Conservation (phyloP, 352 stramenopile species). For the Globisporangium rhizosaccharum region DNA sequence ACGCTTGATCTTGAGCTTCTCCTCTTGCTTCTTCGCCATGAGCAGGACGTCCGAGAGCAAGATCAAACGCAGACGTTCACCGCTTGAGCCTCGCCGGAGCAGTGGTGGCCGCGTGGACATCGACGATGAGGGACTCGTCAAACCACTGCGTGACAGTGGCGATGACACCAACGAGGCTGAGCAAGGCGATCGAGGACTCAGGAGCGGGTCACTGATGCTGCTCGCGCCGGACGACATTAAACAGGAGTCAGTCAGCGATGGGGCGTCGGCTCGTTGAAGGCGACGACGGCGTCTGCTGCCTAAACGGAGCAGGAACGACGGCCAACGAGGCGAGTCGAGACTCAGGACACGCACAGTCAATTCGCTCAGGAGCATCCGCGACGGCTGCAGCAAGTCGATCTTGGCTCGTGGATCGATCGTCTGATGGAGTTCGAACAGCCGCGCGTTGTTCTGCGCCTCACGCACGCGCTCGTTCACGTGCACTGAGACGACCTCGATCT, state of each 20-base stretch:
- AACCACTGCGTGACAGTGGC: neutral
- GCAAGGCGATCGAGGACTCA: neutral
- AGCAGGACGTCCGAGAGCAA: slow-evolving; percentile 62
- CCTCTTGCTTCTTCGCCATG: slow-evolving; percentile 46
- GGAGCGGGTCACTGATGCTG: slow-evolving; percentile 4
- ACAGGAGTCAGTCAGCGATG: neutral
- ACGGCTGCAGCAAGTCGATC: slow-evolving; percentile 42
- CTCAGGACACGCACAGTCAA: slow-evolving; percentile 25
- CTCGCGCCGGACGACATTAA: neutral
- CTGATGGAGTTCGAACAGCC: slow-evolving; percentile 28
- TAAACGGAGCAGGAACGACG: slow-evolving; percentile 16
- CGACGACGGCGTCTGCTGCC: slow-evolving; percentile 7
- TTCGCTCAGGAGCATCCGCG: slow-evolving; percentile 43
- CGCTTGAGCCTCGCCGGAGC: slow-evolving; percentile 20
- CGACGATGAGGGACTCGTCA: neutral
- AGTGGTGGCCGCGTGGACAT: neutral
- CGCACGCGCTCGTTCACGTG: slow-evolving; percentile 64
- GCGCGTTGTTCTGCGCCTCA: slow-evolving; percentile 54
- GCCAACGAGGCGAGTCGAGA: slow-evolving; percentile 22
- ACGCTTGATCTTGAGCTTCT: slow-evolving; percentile 45
- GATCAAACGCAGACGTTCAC: slow-evolving; percentile 41
- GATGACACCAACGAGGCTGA: neutral
- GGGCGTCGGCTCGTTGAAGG: neutral
- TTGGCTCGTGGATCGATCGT: slow-evolving; percentile 32
- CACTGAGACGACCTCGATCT: slow-evolving; percentile 41